Conservation (phyloP, 2,329 filamentous ascomycete species). For the Fusarium xyrophilum region DNA sequence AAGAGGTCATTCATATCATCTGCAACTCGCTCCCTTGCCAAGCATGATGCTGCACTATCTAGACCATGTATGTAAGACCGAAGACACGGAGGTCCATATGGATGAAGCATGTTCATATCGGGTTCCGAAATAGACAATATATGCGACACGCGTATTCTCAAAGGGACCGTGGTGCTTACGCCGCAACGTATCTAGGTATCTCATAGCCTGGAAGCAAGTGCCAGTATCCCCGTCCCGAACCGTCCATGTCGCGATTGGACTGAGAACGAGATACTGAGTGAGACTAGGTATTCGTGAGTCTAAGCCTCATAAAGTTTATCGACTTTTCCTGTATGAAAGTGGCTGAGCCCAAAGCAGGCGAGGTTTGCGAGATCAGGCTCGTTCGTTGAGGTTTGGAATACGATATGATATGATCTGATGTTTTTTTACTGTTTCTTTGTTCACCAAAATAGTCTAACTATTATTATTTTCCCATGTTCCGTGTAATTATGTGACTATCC, state of each 20-base stretch:
- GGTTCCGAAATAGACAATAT: background rate
- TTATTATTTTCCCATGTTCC: too few relatives aligned
- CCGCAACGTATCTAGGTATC: background rate
- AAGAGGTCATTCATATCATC: background rate
- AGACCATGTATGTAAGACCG: background rate
- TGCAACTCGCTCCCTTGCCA: background rate
- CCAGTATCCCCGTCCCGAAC: background rate
- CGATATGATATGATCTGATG: conserved; percentile 2
- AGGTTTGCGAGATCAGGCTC: conserved; percentile 1
- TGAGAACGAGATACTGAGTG: background rate
- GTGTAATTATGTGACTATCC: background rate
- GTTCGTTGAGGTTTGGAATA: background rate
- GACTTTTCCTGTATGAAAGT: background rate
- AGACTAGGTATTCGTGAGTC: background rate
- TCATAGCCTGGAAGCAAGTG: background rate
- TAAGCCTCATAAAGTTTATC: background rate
- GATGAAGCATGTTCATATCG: background rate
- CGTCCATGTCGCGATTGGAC: background rate
- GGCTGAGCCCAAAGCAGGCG: background rate
- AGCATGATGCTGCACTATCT: background rate
- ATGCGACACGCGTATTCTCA: background rate
- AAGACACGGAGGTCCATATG: background rate
- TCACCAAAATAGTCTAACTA: background rate
- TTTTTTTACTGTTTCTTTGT: too few relatives aligned
- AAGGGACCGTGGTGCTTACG: background rate